phyloP scores from a whole-genome alignment of 805 yeast species.

The Debaryomyces prosopidis region DNA sequence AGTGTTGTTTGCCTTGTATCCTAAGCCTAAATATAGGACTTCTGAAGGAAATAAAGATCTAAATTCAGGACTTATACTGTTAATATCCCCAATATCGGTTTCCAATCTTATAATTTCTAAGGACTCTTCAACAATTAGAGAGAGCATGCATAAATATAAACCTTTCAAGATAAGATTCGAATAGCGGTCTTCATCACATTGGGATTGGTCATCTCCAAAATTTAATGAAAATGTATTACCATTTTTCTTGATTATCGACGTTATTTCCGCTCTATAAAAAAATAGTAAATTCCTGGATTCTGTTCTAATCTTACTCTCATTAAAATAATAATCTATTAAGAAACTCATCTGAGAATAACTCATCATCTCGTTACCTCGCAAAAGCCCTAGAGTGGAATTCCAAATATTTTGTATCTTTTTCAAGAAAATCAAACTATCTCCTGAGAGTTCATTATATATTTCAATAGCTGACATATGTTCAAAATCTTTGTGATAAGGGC shows the following conservation, averaged over 20 bases:
- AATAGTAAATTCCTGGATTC: constrained; percentile 24
- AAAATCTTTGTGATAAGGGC: background rate
- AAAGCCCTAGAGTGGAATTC: constrained; percentile 20
- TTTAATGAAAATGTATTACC: constrained; percentile 10
- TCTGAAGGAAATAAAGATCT: constrained; percentile 26
- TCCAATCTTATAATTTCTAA: constrained; percentile 18
- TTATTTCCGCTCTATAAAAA: constrained; percentile 27
- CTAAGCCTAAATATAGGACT: constrained; percentile 13
- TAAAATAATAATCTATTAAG: constrained; percentile 31
- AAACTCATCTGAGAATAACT: constrained; percentile 24
- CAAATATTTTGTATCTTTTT: constrained; percentile 26
- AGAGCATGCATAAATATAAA: constrained; percentile 28
- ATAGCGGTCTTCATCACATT: constrained; percentile 15
- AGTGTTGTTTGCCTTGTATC: constrained; percentile 12
- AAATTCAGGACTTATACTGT: constrained; percentile 13
- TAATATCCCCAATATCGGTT: constrained; percentile 5
- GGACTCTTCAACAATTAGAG: constrained; percentile 32
- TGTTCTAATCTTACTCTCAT: constrained; percentile 12
- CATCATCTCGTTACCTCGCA: constrained; percentile 19
- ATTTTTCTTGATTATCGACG: constrained; percentile 14
- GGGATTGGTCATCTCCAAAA: background rate
- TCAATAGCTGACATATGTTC: background rate
- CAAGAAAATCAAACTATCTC: constrained; percentile 10
- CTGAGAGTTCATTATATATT: constrained; percentile 2
- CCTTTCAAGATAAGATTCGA: constrained; percentile 22